Conservation (phyloP, 1,284 basidiomycete species). For the Takashimella koratensis region DNA sequence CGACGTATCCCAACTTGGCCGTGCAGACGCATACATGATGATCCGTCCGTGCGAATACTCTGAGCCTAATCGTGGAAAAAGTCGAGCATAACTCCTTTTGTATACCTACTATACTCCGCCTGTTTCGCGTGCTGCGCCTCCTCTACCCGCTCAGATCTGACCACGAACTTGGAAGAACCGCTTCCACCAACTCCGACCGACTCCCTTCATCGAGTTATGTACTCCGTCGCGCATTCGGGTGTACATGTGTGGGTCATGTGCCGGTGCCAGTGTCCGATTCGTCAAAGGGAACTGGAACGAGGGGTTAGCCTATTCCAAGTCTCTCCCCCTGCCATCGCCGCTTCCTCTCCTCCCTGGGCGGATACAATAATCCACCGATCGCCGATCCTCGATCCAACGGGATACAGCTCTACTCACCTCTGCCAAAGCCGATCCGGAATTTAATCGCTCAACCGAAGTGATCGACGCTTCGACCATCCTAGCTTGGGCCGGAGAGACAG, state of each 20-base stretch:
- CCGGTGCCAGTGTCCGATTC: slow-evolving; percentile 26
- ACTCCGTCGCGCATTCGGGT: slow-evolving; percentile 41
- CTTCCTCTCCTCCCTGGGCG: no score
- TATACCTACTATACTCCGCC: no score
- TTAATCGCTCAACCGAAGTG: slow-evolving; percentile 20
- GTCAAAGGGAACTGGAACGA: slow-evolving; percentile 35
- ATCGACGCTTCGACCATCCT: slow-evolving; percentile 18
- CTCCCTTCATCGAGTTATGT: slow-evolving; percentile 31
- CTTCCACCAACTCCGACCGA: slow-evolving; percentile 44
- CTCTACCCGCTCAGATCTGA: slow-evolving; percentile 20
- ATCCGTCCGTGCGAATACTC: no score
- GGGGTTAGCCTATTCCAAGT: no score
- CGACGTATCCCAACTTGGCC: no score
- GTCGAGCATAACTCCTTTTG: no score
- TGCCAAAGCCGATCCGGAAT: slow-evolving; percentile 18
- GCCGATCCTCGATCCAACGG: no score
- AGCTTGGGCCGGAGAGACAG: slow-evolving; percentile 5
- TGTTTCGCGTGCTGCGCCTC: neutral
- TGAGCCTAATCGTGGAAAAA: no score
- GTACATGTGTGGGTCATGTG: slow-evolving; percentile 42
- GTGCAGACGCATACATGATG: no score
- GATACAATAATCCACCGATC: neutral
- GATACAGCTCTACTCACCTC: slow-evolving; percentile 40
- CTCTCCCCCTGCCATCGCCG: no score
- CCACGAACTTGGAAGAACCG: slow-evolving; percentile 45